A percentile compares a stretch with the other conserved stretches of the same genome.
phyloP scores from a whole-genome alignment of 371 early-diverging fungal genomes.

The Circinella minor region DNA sequence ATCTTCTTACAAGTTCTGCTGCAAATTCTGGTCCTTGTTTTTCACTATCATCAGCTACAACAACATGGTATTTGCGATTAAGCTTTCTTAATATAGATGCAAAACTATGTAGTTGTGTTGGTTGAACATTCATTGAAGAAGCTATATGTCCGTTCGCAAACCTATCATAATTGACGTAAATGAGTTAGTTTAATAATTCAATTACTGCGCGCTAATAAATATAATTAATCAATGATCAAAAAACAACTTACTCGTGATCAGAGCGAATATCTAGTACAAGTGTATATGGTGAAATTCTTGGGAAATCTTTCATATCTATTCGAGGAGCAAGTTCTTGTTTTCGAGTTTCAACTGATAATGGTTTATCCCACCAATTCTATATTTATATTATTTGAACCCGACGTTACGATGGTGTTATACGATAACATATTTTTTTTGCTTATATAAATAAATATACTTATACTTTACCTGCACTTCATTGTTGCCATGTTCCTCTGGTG shows the following conservation, averaged over 20 bases:
- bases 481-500: background rate
- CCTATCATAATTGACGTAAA: slow-evolving; percentile 25
- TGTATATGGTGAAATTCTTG: slow-evolving; percentile 52
- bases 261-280: slow-evolving; percentile 66
- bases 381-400: too few species aligned
- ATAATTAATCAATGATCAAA: too few species aligned
- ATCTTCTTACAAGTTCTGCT: slow-evolving; percentile 49
- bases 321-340: slow-evolving; percentile 66
- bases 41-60: slow-evolving; percentile 52
- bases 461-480: background rate
- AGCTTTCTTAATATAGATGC: slow-evolving; percentile 54
- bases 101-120: slow-evolving; percentile 50
- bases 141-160: slow-evolving; percentile 64
- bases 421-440: too few species aligned
- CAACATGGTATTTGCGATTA: slow-evolving; percentile 63
- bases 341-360: slow-evolving; percentile 55
- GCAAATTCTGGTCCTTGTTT: slow-evolving; percentile 62
- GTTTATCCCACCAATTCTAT: slow-evolving; percentile 63
- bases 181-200: too few species aligned
- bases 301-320: slow-evolving; percentile 56
- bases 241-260: slow-evolving; percentile 56
- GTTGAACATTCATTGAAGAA: slow-evolving; percentile 59
- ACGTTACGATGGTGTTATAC: too few species aligned
- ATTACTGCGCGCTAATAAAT: too few species aligned
- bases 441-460: background rate